These are phyloP conservation scores for Sclerotinia nivalis DNA, from an alignment of 2,329 filamentous ascomycete species.

Conservation along the genomic window DNA sequence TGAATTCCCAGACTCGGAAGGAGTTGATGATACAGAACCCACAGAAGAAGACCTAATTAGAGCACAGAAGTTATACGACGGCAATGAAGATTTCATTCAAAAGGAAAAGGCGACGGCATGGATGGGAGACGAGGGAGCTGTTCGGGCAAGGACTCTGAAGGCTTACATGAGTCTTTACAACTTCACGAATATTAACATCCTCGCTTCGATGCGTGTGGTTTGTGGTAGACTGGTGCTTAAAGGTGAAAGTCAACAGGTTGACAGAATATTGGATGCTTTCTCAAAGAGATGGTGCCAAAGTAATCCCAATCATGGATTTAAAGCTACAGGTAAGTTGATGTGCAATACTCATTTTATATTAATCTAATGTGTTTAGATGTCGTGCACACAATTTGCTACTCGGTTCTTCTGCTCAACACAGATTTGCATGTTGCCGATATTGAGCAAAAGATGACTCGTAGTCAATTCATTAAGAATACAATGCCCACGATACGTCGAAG, in stretches of 20 bases:
- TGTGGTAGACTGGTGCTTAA: constrained; percentile 81
- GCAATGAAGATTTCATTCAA: constrained; percentile 76
- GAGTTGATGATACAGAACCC: constrained; percentile 26
- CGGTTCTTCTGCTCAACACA: constrained; percentile 90
- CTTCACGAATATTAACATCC: constrained; percentile 77
- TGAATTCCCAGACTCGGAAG: constrained; percentile 22
- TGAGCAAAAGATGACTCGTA: constrained; percentile 92
- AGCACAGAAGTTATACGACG: constrained; percentile 81
- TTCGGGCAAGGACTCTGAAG: constrained; percentile 58
- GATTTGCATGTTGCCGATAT: constrained; percentile 95
- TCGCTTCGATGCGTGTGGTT: constrained; percentile 74
- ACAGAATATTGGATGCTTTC: constrained; percentile 88
- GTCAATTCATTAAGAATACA: constrained; percentile 95
- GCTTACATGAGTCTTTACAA: constrained; percentile 95
- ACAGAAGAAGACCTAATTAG: constrained; percentile 67
- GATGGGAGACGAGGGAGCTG: constrained; percentile 68
- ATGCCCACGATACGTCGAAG: constrained; percentile 84
- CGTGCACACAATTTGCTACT: constrained; percentile 96
- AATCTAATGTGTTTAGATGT: constrained; percentile 61
- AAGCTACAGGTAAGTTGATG: constrained; percentile 66
- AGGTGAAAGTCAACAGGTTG: constrained; percentile 94
- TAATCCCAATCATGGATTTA: constrained; percentile 92
- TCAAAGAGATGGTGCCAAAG: constrained; percentile 90
- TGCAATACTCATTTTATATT: not conserved
- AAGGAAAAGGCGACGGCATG: constrained; percentile 82